Base-by-base conservation (phyloP, 106 monocot species). In the Allium sativum region DNA sequence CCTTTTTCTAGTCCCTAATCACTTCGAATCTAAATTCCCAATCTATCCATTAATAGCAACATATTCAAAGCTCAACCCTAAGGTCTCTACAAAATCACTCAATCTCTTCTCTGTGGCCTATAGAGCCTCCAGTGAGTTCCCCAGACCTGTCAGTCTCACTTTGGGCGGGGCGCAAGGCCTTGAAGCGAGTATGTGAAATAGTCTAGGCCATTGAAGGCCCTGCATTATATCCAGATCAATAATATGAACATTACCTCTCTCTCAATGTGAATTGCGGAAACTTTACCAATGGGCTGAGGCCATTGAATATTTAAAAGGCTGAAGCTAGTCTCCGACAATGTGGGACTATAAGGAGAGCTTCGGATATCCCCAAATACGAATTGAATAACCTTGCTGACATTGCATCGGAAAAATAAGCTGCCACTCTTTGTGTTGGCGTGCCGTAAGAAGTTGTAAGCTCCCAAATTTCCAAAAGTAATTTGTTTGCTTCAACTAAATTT, bases 181-280 rank as follows among this genome's bases (percentile, higher is more conserved):
- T 0, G 69, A 57, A 2, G 81, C 77, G 0, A 82, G 73, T 51
- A 73, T 73, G 57, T 77, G 77, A 66, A 82, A 63, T 21, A 82
- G 73, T 3, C 73, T 65, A 3, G 73, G 77, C 77, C 81, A 82
- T 20, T 82, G 81, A n/a, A 82, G 73, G 69, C 77, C 81, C 14
- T 77, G 81, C 65, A 82, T 77, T 69, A 73, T 58, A 66, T 82
- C 81, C 13, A 81, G 61, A 44, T 82, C 81, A 40, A 82, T 14
- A 66, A 82, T 74, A 56, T 77, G 81, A 44, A 82, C 70, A 0
- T 19, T 13, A 7, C 60, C 62, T 7, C 45, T n/a, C 4, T 19
- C n/a, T n/a, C n/a, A n/a, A n/a, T 0, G 81, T 77, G 70, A 82
- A 73, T 61, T 77, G 73, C 0, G 77, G 50, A 44, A 82, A 73